Percentiles rank a stretch among this genome's conserved stretches.
phyloP scores from a whole-genome alignment of 2,329 filamentous ascomycete genomes.

The Penicillium sp. region DNA sequence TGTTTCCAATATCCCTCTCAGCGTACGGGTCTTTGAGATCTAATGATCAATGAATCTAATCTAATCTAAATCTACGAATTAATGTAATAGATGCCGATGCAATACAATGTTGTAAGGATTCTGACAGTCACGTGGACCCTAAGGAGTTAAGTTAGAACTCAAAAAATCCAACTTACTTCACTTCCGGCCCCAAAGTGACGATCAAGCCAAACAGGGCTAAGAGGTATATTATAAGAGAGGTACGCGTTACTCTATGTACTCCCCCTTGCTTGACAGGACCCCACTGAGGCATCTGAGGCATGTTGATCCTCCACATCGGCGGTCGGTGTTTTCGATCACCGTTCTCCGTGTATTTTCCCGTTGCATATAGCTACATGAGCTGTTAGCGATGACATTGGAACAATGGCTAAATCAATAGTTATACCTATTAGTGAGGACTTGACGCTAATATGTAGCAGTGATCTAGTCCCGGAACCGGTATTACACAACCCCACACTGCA shows the following conservation, averaged over 20 bases:
- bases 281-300: background rate
- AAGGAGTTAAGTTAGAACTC: background rate
- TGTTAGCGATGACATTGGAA: background rate
- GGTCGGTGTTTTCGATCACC: constrained; percentile 25
- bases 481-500: constrained; percentile 8
- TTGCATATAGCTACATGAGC: background rate
- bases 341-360: constrained; percentile 13
- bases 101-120: background rate
- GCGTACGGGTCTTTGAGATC: background rate
- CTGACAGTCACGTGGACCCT: background rate
- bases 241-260: background rate
- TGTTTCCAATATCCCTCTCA: constrained; percentile 12
- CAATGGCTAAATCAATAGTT: background rate
- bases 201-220: background rate
- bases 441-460: background rate
- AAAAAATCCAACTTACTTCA: background rate
- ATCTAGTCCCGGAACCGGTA: background rate
- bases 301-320: constrained; percentile 14
- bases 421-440: background rate
- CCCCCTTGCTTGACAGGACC: background rate
- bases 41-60: background rate
- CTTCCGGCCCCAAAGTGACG: background rate
- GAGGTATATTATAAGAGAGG: background rate
- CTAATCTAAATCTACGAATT: background rate
- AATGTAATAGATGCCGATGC: background rate